Evolutionary conservation across 352 stramenopile genomes (phyloP), one percentile per base, ranked within the genome.

Genomic region (Detonula confervacea): DNA sequence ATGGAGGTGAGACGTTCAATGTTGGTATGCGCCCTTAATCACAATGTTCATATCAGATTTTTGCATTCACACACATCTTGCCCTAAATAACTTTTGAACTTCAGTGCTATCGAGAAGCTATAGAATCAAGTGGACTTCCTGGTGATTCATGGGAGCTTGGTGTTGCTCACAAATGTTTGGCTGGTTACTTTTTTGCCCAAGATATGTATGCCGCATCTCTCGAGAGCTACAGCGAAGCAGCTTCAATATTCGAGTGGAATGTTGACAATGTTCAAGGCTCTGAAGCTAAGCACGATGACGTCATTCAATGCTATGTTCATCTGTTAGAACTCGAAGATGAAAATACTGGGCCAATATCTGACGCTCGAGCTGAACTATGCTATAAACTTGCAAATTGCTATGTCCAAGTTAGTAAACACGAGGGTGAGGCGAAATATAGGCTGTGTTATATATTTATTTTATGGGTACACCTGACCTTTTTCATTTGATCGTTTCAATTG

Each of bases 311-410:
- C 37, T 88, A 88, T 75, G 52, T 64, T 42, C 52, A 59, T 29
- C 68, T 88, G 27, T 54, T 86, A 59, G 73, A 86, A n/a, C 63
- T 88, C 9, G 73, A 80, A 52, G 81, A 84, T 25, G 77, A 88
- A 61, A 69, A 56, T 20, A 25, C 20, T 59, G 78, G 78, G 12
- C 77, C 76, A 60, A 80, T 88, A 59, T 82, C 81, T 20, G 81
- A 88, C 47, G 24, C 30, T 55, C 60, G 81, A 68, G 77, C 68
- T 42, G 69, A 63, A n/a, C 63, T 84, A 25, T 88, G 81, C 62
- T 88, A 85, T 39, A 88, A 88, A 77, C 68, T 88, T 72, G 81
- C 76, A 30, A 88, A 88, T 68, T 68, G 67, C 61, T 84, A 84
- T 52, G 68, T 88, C 16, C 63, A 81, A 59, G 73, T 81, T 16